phyloP scores from a whole-genome alignment of 257 asterid genomes.

The Petunia secreta region DNA sequence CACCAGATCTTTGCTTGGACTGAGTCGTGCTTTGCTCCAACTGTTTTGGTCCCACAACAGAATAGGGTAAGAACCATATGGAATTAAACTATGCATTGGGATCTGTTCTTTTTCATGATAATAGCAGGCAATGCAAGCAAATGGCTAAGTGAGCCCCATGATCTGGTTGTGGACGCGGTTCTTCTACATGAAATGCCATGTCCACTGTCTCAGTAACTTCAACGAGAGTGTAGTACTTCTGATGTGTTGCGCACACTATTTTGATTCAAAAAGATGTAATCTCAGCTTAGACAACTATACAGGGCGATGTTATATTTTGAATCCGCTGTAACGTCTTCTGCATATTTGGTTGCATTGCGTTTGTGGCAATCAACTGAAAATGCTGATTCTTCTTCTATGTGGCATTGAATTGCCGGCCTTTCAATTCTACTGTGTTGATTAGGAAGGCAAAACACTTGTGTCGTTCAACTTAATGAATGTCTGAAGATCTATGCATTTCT shows the following conservation, averaged over 20 bases:
- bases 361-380: too few relatives aligned
- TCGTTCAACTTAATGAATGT: too few relatives aligned
- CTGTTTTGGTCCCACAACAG: conserved; percentile 30
- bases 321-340: neutral
- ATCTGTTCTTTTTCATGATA: neutral
- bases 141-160: neutral
- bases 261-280: neutral
- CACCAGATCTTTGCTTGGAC: conserved; percentile 38
- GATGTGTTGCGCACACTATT: neutral
- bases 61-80: conserved; percentile 19
- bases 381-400: too few relatives aligned
- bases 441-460: too few relatives aligned
- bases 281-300: neutral
- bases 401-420: too few relatives aligned
- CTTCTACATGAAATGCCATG: conserved; percentile 10
- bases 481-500: neutral
- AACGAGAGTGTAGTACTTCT: neutral
- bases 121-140: neutral
- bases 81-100: neutral
- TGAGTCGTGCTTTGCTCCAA: conserved; percentile 40
- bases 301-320: neutral
- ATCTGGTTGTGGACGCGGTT: neutral
- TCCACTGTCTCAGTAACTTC: neutral
- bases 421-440: too few relatives aligned
- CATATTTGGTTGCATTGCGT: too few relatives aligned